Conservation (phyloP, 306 rosid species). For the Prunus armeniaca region DNA sequence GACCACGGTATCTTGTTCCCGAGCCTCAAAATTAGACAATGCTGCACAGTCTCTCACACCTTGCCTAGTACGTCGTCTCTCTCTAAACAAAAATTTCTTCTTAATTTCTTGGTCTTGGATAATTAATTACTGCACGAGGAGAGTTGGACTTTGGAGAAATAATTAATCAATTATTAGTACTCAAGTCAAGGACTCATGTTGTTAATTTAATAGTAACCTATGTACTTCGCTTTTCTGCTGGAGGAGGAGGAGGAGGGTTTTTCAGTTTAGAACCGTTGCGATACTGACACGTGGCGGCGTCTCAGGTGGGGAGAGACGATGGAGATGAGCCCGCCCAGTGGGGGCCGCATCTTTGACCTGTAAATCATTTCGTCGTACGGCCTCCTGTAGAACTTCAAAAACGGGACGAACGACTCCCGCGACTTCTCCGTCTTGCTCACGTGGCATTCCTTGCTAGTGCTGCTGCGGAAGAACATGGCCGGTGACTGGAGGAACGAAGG, state of each 20-base stretch:
- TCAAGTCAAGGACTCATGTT: constrained; percentile 1
- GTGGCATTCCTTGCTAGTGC: constrained; percentile 39
- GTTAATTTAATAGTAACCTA: constrained; percentile 11
- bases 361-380: constrained; percentile 92
- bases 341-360: constrained; percentile 96
- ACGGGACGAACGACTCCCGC: constrained; percentile 66
- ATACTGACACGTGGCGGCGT: constrained; percentile 83
- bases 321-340: constrained; percentile 93
- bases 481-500: constrained; percentile 91
- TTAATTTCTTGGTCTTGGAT: constrained; percentile 4
- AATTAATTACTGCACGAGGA: constrained; percentile 35
- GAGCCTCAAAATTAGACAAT: constrained; percentile 36
- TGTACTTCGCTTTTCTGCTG: constrained; percentile 21
- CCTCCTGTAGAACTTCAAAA: constrained; percentile 68
- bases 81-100: background rate
- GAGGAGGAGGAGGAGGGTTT: no score
- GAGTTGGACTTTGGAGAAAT: constrained; percentile 31
- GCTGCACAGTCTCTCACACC: constrained; percentile 66
- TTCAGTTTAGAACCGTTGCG: constrained; percentile 72
- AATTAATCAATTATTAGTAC: constrained; percentile 45
- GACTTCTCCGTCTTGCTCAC: constrained; percentile 51
- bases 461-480: constrained; percentile 64
- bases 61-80: constrained; percentile 57
- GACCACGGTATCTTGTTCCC: constrained; percentile 75
- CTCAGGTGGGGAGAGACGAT: constrained; percentile 76